Percentiles rank a stretch among this genome's conserved stretches.
Evolutionary conservation across 139 green algal genomes (phyloP).

Genomic region (Coccomyxa sp.): DNA sequence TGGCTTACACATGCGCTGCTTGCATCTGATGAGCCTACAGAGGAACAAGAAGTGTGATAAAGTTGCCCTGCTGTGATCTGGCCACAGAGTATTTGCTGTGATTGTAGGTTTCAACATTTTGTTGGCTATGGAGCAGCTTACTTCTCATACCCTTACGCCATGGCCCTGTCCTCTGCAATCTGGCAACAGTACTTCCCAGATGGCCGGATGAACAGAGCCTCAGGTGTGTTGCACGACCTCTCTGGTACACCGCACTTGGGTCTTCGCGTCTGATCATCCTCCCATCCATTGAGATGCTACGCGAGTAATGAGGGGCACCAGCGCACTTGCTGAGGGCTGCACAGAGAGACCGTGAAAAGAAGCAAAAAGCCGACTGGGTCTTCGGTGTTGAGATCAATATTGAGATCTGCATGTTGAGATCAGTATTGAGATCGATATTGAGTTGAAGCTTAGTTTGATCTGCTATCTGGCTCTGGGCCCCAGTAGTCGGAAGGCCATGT

Average conservation of each 20-base stretch:
- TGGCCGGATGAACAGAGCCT: constrained; percentile 32
- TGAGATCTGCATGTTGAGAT: too few relatives aligned
- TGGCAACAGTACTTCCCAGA: constrained; percentile 54
- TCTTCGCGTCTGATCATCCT: too few relatives aligned
- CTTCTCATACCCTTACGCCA: constrained; percentile 79
- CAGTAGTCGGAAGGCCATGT: not conserved
- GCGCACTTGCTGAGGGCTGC: not conserved
- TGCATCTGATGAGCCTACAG: too few relatives aligned
- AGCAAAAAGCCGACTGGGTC: not conserved
- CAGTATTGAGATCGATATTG: not conserved
- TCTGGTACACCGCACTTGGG: too few relatives aligned
- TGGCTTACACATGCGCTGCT: too few relatives aligned
- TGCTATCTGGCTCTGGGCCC: not conserved
- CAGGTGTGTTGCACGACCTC: constrained; percentile 37
- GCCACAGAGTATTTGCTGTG: not conserved
- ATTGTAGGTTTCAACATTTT: constrained; percentile 61
- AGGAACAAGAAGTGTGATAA: too few relatives aligned
- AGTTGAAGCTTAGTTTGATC: not conserved
- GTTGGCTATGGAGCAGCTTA: constrained; percentile 79
- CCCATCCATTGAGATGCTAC: not conserved
- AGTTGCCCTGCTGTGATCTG: too few relatives aligned
- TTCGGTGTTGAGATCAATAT: not conserved
- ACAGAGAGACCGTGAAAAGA: not conserved
- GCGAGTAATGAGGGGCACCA: not conserved
- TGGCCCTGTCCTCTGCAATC: constrained; percentile 54